Conservation (phyloP, 2,329 filamentous ascomycete species). For the Talaromyces sp. region DNA sequence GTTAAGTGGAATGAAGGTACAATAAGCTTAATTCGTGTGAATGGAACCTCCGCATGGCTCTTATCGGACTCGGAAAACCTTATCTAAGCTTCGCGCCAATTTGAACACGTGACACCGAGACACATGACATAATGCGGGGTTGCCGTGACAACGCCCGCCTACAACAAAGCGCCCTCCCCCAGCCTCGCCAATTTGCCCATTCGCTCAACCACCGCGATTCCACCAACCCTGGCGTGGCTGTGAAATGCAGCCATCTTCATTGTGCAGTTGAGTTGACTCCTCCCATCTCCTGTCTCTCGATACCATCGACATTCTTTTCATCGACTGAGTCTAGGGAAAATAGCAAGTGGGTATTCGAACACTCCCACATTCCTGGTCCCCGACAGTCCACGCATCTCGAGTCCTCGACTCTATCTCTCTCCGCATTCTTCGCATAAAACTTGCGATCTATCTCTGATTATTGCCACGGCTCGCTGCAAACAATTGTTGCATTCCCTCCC, state of each 20-base stretch:
- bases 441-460: neutral
- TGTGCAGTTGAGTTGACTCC: neutral
- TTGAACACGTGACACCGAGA: neutral
- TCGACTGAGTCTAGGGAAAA: neutral
- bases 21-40: no score
- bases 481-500: neutral
- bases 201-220: conserved; percentile 32
- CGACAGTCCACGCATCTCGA: neutral
- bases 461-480: neutral
- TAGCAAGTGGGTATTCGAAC: neutral
- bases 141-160: conserved; percentile 20
- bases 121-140: conserved; percentile 20
- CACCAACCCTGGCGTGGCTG: neutral
- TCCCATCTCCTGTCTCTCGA: neutral
- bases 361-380: neutral
- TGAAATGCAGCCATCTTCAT: neutral
- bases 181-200: conserved; percentile 25
- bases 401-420: neutral
- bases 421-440: neutral
- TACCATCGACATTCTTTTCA: neutral
- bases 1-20: neutral
- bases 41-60: neutral
- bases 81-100: neutral
- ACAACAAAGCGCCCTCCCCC: conserved; percentile 25
- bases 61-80: neutral